A percentile compares a stretch with the other conserved stretches of the same genome.
Evolutionary conservation across 108 stramenopile genomes (phyloP).

Genomic region (Aurantiochytrium sp.): DNA sequence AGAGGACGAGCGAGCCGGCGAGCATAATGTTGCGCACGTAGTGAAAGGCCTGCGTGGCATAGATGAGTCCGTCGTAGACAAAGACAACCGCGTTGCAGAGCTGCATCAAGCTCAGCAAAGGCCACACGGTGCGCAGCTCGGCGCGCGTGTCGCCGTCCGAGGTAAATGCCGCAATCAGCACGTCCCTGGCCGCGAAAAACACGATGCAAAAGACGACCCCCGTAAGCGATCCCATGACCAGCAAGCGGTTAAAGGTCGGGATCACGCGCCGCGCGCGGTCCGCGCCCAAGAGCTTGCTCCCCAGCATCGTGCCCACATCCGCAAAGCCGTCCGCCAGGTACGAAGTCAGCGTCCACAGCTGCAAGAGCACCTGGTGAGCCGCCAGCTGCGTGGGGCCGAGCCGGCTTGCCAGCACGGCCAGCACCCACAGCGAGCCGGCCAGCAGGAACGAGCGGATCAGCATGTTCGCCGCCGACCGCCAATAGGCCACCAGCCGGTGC

Average conservation of each 20-base stretch:
- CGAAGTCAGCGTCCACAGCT: constrained; percentile 28
- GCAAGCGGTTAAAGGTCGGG: not conserved
- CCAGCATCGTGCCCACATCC: constrained; percentile 27
- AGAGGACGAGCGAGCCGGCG: not conserved
- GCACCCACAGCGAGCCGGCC: not conserved
- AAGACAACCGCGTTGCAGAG: not conserved
- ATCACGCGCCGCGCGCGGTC: not conserved
- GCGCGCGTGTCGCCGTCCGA: not conserved
- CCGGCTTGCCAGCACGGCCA: constrained; percentile 10
- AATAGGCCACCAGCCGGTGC: not conserved
- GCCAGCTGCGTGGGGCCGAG: not conserved
- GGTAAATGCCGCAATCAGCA: not conserved
- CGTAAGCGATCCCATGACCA: not conserved
- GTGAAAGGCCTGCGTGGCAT: not conserved
- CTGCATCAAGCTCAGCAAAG: not conserved
- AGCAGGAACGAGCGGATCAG: constrained; percentile 26
- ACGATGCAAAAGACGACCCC: not conserved
- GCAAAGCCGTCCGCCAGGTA: constrained; percentile 30
- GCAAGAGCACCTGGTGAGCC: not conserved
- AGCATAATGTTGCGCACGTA: constrained; percentile 31
- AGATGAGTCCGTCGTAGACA: constrained; percentile 35
- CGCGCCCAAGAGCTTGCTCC: constrained; percentile 29
- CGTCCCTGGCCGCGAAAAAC: not conserved
- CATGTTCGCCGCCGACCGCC: not conserved
- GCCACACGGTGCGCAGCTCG: not conserved